A percentile compares a stretch with the other conserved stretches of the same genome.
phyloP scores from a whole-genome alignment of 129 eudicot species.

The Tanacetum coccineum region DNA sequence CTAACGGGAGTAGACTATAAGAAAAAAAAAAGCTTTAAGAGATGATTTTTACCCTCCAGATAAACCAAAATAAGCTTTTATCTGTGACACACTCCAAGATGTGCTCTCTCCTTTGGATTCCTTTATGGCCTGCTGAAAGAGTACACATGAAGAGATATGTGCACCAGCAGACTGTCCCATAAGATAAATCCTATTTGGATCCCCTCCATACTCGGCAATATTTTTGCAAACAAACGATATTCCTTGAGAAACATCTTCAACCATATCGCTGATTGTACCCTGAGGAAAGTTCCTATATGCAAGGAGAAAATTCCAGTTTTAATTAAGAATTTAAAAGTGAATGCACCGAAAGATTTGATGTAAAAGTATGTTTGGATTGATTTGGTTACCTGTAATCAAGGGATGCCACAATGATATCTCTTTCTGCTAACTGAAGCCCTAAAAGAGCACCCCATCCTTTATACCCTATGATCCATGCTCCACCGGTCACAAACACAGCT shows the following conservation, averaged over 20 bases:
- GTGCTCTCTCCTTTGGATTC: conserved; percentile 61
- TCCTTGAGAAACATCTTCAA: conserved; percentile 81
- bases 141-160: conserved; percentile 83
- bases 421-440: conserved; percentile 84
- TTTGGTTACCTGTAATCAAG: conserved; percentile 74
- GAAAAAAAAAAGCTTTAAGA: neutral
- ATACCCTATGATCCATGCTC: conserved; percentile 99
- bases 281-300: conserved; percentile 87
- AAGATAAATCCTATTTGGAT: conserved; percentile 78
- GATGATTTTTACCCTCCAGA: conserved; percentile 81
- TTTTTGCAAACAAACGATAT: conserved; percentile 79
- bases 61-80: conserved; percentile 94
- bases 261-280: conserved; percentile 94
- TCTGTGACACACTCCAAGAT: conserved; percentile 87
- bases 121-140: conserved; percentile 74
- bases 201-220: conserved; percentile 70
- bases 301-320: neutral
- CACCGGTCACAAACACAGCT: conserved; percentile 89
- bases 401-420: conserved; percentile 87
- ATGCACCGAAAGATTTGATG: neutral
- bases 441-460: conserved; percentile 98
- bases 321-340: neutral
- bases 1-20: too few relatives aligned
- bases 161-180: conserved; percentile 99
- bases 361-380: conserved; percentile 13